Conservation (phyloP, 805 yeast species). For the Yueomyces sp. region DNA sequence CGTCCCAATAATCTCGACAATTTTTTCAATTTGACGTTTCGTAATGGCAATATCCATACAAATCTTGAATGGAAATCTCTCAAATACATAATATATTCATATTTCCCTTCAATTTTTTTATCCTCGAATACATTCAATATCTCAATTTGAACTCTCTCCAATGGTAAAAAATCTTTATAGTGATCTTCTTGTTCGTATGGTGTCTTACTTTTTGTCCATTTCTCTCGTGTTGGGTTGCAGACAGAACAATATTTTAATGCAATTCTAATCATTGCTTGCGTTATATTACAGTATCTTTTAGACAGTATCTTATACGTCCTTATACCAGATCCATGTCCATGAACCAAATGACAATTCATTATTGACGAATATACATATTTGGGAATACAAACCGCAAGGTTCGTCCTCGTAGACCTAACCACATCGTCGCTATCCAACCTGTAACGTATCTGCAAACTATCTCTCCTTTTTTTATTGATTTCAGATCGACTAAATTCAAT, state of each 20-base stretch:
- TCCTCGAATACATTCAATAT: slow-evolving; percentile 15
- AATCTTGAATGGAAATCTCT: slow-evolving; percentile 20
- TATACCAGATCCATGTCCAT: slow-evolving; percentile 12
- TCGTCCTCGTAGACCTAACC: no score
- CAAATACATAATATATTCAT: slow-evolving; percentile 15
- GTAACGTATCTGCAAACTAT: not conserved
- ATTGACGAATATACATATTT: not conserved
- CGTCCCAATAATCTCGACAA: slow-evolving; percentile 7
- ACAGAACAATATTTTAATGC: slow-evolving; percentile 17
- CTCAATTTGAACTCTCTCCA: slow-evolving; percentile 21
- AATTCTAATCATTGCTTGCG: slow-evolving; percentile 8
- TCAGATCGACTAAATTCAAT: slow-evolving; percentile 3
- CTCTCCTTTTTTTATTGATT: not conserved
- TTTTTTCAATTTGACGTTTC: slow-evolving; percentile 11
- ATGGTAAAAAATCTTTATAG: slow-evolving; percentile 11
- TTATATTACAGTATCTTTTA: slow-evolving; percentile 15
- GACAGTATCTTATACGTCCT: slow-evolving; percentile 8
- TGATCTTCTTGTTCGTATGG: slow-evolving; percentile 4
- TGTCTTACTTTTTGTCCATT: not conserved
- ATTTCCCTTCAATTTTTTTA: slow-evolving; percentile 14
- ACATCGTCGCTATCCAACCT: no score
- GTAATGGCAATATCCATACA: slow-evolving; percentile 21
- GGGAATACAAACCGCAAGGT: no score
- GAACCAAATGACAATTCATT: slow-evolving; percentile 21
- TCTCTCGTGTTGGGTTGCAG: slow-evolving; percentile 12